Conservation (phyloP, 140 eudicot species). For the Erigeron philadelphicus region DNA sequence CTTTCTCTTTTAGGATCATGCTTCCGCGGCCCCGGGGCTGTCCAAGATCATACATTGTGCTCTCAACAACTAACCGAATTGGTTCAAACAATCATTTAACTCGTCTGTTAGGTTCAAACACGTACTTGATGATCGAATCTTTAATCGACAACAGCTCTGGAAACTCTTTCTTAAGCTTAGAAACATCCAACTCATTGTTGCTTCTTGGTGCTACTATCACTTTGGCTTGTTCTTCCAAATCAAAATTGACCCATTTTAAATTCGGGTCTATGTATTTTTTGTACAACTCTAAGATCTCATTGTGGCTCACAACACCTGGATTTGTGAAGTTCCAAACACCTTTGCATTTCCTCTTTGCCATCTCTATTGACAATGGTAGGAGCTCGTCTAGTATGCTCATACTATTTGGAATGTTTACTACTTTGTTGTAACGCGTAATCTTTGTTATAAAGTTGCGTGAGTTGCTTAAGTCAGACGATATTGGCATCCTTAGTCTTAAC, state of each 20-base stretch:
- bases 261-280: conserved; percentile 11
- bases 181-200: conserved; percentile 44
- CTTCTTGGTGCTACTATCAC: conserved; percentile 47
- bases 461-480: conserved; percentile 38
- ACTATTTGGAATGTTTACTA: conserved; percentile 41
- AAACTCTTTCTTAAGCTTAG: conserved; percentile 47
- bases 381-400: conserved; percentile 33
- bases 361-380: conserved; percentile 45
- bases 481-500: conserved; percentile 42
- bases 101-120: conserved; percentile 36
- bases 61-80: no score
- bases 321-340: conserved; percentile 54
- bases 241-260: conserved; percentile 39
- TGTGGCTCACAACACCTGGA: conserved; percentile 47
- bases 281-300: conserved; percentile 42
- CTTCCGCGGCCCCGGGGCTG: background rate
- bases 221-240: conserved; percentile 42
- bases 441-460: conserved; percentile 42
- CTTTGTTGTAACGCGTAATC: conserved; percentile 38
- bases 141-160: conserved; percentile 40
- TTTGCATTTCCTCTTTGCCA: conserved; percentile 42
- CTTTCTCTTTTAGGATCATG: background rate
- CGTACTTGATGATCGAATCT: conserved; percentile 39
- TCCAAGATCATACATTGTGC: background rate
- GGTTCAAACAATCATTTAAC: conserved; percentile 18